These are phyloP conservation scores for Canavalia ensiformis DNA, from an alignment of 306 rosid species.

Conservation along the genomic window DNA sequence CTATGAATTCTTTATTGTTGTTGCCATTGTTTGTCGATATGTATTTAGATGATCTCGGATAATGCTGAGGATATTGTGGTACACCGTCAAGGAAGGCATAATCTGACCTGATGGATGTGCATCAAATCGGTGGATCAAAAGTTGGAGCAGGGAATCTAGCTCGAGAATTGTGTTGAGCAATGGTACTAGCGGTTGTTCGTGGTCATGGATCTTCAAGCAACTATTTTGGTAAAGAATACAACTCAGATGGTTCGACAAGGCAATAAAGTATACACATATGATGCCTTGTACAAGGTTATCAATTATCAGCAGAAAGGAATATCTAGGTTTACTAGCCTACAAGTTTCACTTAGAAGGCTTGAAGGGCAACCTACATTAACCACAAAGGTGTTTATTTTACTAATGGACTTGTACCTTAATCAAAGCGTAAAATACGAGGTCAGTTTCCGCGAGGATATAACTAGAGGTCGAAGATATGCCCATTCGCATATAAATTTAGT, in stretches of 20 bases:
- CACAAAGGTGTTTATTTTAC: conserved; percentile 89
- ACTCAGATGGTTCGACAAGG: conserved; percentile 97
- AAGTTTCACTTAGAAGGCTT: conserved; percentile 84
- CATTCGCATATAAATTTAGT: conserved; percentile 91
- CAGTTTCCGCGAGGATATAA: conserved; percentile 88
- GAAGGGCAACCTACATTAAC: conserved; percentile 88
- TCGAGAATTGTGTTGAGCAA: conserved; percentile 85
- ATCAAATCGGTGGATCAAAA: conserved; percentile 80
- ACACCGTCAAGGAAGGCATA: conserved; percentile 98
- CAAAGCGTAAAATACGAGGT: conserved; percentile 83
- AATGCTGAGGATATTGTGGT: conserved; percentile 92
- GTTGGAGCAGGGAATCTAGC: conserved; percentile 92
- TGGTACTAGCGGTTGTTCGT: conserved; percentile 83
- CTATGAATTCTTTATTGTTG: conserved; percentile 75
- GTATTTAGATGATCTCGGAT: conserved; percentile 96
- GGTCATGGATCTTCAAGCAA: conserved; percentile 82
- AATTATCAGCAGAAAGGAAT: conserved; percentile 90
- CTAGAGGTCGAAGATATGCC: conserved; percentile 83
- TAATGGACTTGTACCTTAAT: conserved; percentile 85
- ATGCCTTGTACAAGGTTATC: conserved; percentile 95
- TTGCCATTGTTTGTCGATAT: conserved; percentile 92
- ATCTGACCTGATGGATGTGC: conserved; percentile 83
- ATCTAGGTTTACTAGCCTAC: conserved; percentile 87
- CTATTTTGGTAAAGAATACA: conserved; percentile 84
- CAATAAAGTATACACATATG: conserved; percentile 93